Percentiles rank a stretch among this genome's conserved stretches.
Evolutionary conservation across 768 basidiomycete genomes (phyloP).

Genomic region (Pleurotus cornucopiae): DNA sequence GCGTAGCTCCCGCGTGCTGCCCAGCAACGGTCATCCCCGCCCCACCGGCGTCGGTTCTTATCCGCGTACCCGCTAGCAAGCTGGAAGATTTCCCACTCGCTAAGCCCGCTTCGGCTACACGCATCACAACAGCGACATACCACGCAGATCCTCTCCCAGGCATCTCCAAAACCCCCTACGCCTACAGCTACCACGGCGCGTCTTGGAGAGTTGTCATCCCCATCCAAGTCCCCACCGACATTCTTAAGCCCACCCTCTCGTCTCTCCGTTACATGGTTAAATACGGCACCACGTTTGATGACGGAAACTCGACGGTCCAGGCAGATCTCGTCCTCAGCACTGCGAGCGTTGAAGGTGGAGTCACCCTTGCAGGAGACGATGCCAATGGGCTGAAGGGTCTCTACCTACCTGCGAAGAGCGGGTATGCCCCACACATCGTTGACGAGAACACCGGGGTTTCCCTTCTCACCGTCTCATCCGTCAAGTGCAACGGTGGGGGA

Average conservation of each 20-base stretch:
- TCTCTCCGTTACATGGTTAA: constrained; percentile 16
- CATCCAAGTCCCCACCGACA: constrained; percentile 5
- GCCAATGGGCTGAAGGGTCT: constrained; percentile 1
- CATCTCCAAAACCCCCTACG: constrained; percentile 1
- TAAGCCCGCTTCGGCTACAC: too few relatives aligned
- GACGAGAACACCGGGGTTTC: constrained; percentile 12
- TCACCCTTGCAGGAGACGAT: not conserved
- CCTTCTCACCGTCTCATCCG: constrained; percentile 14
- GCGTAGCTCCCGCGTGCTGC: too few relatives aligned
- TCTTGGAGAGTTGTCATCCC: constrained; percentile 13
- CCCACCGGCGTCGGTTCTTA: too few relatives aligned
- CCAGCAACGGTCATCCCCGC: too few relatives aligned
- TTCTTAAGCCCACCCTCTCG: constrained; percentile 14
- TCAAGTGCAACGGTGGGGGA: constrained; percentile 16
- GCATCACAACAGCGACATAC: constrained; percentile 9
- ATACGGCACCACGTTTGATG: constrained; percentile 17
- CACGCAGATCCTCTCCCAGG: constrained; percentile 12
- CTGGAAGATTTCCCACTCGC: too few relatives aligned
- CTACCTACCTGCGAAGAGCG: not conserved
- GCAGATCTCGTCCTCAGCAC: constrained; percentile 16
- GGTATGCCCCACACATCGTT: constrained; percentile 15
- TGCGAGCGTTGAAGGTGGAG: constrained; percentile 2
- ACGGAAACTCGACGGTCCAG: constrained; percentile 18
- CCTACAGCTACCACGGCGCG: not conserved
- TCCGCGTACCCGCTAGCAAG: too few relatives aligned